Evolutionary conservation across 2,329 filamentous ascomycete species (phyloP).

Genomic region (Cladosporium sp.): DNA sequence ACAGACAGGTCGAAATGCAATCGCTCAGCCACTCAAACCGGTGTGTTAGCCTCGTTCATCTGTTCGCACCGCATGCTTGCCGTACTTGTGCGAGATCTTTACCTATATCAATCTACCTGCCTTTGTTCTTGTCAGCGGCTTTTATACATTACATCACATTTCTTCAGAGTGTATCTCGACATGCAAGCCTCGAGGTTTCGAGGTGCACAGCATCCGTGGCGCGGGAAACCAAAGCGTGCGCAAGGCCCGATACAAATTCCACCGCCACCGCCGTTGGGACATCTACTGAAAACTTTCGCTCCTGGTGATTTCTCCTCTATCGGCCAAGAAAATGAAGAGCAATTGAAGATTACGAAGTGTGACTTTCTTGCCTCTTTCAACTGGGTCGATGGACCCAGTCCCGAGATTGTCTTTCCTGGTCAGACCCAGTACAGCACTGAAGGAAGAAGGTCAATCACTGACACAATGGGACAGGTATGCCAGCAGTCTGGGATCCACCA

Average conservation of each 20-base stretch:
- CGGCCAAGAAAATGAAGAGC: background rate
- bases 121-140: background rate
- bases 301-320: constrained; percentile 12
- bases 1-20: background rate
- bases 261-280: constrained; percentile 10
- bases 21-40: no score
- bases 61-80: background rate
- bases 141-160: background rate
- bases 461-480: constrained; percentile 38
- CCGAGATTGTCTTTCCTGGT: constrained; percentile 46
- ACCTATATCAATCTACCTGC: background rate
- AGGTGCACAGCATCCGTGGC: background rate
- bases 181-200: background rate
- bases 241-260: background rate
- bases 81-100: background rate
- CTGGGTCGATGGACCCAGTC: constrained; percentile 38
- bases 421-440: constrained; percentile 11
- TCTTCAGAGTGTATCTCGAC: background rate
- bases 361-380: constrained; percentile 50
- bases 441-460: background rate
- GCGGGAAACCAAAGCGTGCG: background rate
- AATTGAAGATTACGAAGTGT: constrained; percentile 12
- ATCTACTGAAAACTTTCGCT: constrained; percentile 24
- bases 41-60: no score
- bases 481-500: constrained; percentile 48